phyloP scores from a whole-genome alignment of 768 basidiomycete species.

The Boletellus emodensis region DNA sequence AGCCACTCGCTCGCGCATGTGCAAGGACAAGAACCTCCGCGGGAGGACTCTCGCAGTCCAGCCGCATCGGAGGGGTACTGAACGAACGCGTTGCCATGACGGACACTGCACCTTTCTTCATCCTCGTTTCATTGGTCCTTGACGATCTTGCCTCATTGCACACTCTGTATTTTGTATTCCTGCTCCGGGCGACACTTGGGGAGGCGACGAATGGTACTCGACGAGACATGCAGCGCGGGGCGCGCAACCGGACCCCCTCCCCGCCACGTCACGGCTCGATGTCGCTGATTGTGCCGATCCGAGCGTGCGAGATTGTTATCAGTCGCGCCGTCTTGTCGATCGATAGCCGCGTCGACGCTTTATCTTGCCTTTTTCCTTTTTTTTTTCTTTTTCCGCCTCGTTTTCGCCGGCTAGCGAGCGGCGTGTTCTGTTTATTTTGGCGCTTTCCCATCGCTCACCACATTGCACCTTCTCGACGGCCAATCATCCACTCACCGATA shows the following conservation, averaged over 20 bases:
- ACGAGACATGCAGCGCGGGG: slow-evolving; percentile 27
- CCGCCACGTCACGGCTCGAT: slow-evolving; percentile 33
- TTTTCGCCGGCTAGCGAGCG: not conserved
- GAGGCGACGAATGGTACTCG: slow-evolving; percentile 14
- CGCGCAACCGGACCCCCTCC: slow-evolving; percentile 18
- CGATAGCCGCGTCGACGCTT: slow-evolving; percentile 35
- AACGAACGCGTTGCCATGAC: slow-evolving; percentile 18
- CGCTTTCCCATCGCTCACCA: slow-evolving; percentile 20
- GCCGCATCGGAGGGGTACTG: slow-evolving; percentile 31
- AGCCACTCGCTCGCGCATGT: slow-evolving; percentile 51
- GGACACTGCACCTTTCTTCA: slow-evolving; percentile 34
- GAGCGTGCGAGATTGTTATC: slow-evolving; percentile 30
- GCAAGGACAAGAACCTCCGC: slow-evolving; percentile 57
- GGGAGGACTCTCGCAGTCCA: slow-evolving; percentile 54
- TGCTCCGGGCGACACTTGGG: slow-evolving; percentile 24
- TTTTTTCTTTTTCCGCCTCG: slow-evolving; percentile 22
- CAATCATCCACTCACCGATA: slow-evolving; percentile 25
- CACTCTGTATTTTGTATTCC: slow-evolving; percentile 33
- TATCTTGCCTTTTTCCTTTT: too few relatives aligned
- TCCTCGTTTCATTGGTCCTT: slow-evolving; percentile 29
- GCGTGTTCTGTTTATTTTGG: slow-evolving; percentile 7
- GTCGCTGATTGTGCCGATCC: slow-evolving; percentile 34
- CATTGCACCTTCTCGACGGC: slow-evolving; percentile 21
- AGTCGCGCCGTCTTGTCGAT: slow-evolving; percentile 42
- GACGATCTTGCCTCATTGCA: slow-evolving; percentile 32